A percentile compares a stretch with the other conserved stretches of the same genome.
Conservation (phyloP, 305 asterid genomes). For the Fraxinus greggii region DNA sequence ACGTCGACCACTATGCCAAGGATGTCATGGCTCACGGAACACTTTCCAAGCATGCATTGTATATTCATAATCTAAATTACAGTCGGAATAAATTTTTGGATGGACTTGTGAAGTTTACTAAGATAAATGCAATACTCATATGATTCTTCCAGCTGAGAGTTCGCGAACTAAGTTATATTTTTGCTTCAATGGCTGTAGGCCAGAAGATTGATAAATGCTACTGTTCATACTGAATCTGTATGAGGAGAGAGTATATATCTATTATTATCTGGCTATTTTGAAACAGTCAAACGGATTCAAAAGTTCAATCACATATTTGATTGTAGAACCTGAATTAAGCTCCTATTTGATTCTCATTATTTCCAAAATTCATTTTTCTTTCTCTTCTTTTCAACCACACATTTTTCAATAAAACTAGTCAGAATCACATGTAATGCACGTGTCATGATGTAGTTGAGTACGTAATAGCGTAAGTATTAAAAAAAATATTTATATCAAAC, state of each 20-base stretch:
- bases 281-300: not conserved
- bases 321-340: not conserved
- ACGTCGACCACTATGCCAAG: not conserved
- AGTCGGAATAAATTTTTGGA: not conserved
- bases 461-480: too few relatives aligned
- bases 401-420: too few relatives aligned
- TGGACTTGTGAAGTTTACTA: conserved; percentile 1
- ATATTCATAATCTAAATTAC: not conserved
- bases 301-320: conserved; percentile 4
- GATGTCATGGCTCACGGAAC: not conserved
- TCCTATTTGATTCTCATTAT: too few relatives aligned
- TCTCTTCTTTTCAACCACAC: too few relatives aligned
- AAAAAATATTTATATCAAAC: too few relatives aligned
- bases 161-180: not conserved
- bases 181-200: not conserved
- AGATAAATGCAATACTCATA: not conserved
- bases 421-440: too few relatives aligned
- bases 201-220: not conserved
- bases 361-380: too few relatives aligned
- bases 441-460: too few relatives aligned
- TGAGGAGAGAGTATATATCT: not conserved
- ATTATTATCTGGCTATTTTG: not conserved
- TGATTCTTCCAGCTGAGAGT: not conserved
- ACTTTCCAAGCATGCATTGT: not conserved
- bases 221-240: not conserved